Evolutionary conservation across 148 eudicot genomes (phyloP).

Genomic region (Camellia sinensis): DNA sequence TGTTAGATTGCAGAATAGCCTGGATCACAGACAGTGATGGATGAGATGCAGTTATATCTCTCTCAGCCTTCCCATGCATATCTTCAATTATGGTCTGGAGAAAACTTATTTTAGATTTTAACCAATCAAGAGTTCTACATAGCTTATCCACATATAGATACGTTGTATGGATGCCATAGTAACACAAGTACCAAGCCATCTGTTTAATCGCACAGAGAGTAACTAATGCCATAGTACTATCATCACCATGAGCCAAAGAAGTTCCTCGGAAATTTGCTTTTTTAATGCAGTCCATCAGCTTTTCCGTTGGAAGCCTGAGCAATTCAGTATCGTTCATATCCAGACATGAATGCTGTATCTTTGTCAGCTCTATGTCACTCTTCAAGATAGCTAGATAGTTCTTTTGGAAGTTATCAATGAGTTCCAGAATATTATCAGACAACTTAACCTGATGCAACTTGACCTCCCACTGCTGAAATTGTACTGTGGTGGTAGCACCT

Average conservation of each 20-base stretch:
- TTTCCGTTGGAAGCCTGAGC: slow-evolving; percentile 48
- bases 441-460: slow-evolving; percentile 44
- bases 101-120: slow-evolving; percentile 36
- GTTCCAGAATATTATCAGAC: slow-evolving; percentile 40
- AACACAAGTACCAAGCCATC: slow-evolving; percentile 65
- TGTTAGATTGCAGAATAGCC: slow-evolving; percentile 39
- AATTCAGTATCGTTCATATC: slow-evolving; percentile 29
- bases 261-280: slow-evolving; percentile 20
- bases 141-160: slow-evolving; percentile 38
- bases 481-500: slow-evolving; percentile 24
- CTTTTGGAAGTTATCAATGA: slow-evolving; percentile 36
- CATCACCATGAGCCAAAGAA: slow-evolving; percentile 27
- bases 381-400: slow-evolving; percentile 39
- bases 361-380: slow-evolving; percentile 29
- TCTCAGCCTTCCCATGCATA: slow-evolving; percentile 35
- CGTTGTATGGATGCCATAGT: slow-evolving; percentile 53
- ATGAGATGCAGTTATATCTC: slow-evolving; percentile 45
- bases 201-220: slow-evolving; percentile 57
- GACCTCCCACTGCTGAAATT: slow-evolving; percentile 35
- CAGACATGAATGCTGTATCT: slow-evolving; percentile 18
- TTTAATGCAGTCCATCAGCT: slow-evolving; percentile 36
- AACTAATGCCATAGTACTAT: slow-evolving; percentile 24
- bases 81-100: slow-evolving; percentile 43
- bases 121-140: slow-evolving; percentile 28
- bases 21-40: slow-evolving; percentile 53